Conservation (phyloP, 2,329 filamentous ascomycete species). For the Annulohypoxylon truncatum region DNA sequence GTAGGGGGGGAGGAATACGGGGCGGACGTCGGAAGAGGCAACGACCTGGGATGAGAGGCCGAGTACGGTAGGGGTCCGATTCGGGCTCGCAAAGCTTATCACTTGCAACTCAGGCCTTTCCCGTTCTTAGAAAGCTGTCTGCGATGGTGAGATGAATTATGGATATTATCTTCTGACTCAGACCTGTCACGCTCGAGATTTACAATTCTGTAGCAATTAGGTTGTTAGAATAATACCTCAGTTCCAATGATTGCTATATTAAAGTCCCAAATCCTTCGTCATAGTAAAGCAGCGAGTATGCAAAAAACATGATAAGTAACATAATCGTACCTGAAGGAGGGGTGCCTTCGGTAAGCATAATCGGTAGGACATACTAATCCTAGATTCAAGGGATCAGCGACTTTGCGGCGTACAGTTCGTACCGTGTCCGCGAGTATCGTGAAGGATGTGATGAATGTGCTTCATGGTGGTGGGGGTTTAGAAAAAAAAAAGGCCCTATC, state of each 20-base stretch:
- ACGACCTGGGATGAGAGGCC: constrained; percentile 6
- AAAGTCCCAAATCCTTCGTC: constrained; percentile 2
- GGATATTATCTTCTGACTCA: not conserved
- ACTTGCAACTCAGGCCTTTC: not conserved
- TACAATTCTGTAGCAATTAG: not conserved
- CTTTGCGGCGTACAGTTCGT: constrained; percentile 1
- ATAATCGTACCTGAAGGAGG: not conserved
- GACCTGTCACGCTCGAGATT: not conserved
- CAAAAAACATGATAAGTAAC: not conserved
- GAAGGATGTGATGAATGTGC: constrained; percentile 8
- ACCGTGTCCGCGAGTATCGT: constrained; percentile 14
- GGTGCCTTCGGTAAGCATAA: constrained; percentile 15
- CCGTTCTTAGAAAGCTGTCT: not conserved
- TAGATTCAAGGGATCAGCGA: constrained; percentile 21
- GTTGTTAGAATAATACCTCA: constrained; percentile 8
- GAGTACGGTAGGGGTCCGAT: constrained; percentile 9
- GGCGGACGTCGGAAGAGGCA: constrained; percentile 21
- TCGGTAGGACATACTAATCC: constrained; percentile 34
- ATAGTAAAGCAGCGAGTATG: not conserved
- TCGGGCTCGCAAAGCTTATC: constrained; percentile 7
- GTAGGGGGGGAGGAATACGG: constrained; percentile 14
- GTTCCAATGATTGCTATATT: not conserved
- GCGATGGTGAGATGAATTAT: not conserved
- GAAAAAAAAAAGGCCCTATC: constrained; percentile 17
- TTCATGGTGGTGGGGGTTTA: constrained; percentile 12